phyloP scores from a whole-genome alignment of 352 stramenopile genomes.

The Pythium inflatum region DNA sequence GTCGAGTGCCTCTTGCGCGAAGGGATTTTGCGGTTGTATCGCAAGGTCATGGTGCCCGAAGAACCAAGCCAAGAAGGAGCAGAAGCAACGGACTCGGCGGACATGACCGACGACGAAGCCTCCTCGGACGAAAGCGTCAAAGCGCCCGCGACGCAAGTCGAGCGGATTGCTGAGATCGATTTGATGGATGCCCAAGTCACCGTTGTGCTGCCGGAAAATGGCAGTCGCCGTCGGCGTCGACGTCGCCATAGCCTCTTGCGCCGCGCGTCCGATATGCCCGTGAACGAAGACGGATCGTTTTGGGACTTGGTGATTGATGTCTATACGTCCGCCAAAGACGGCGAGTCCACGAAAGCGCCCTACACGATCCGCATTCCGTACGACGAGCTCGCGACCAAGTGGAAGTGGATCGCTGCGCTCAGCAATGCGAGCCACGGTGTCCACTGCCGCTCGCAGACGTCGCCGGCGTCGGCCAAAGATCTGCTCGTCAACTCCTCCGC shows the following conservation, averaged over 20 bases:
- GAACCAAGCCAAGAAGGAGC: too few relatives aligned
- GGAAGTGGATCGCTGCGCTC: constrained; percentile 66
- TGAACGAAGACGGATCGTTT: constrained; percentile 9
- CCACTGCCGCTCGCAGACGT: constrained; percentile 32
- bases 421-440: constrained; percentile 61
- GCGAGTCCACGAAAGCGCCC: background rate
- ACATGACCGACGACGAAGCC: background rate
- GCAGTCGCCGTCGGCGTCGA: background rate
- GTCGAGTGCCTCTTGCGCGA: constrained; percentile 14
- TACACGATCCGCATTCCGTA: constrained; percentile 53
- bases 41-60: background rate
- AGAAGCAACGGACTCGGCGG: too few relatives aligned
- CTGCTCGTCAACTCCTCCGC: background rate
- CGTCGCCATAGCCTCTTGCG: background rate
- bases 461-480: background rate
- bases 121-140: background rate
- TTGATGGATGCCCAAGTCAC: constrained; percentile 12
- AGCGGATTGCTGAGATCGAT: constrained; percentile 11
- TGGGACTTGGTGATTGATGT: constrained; percentile 25
- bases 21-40: constrained; percentile 7
- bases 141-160: background rate
- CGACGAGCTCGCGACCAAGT: constrained; percentile 55
- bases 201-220: constrained; percentile 17
- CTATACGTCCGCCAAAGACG: background rate
- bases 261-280: background rate